Evolutionary conservation across 176 grass and related monocot species (phyloP).

Genomic region (Eremochloa ophiuroides): DNA sequence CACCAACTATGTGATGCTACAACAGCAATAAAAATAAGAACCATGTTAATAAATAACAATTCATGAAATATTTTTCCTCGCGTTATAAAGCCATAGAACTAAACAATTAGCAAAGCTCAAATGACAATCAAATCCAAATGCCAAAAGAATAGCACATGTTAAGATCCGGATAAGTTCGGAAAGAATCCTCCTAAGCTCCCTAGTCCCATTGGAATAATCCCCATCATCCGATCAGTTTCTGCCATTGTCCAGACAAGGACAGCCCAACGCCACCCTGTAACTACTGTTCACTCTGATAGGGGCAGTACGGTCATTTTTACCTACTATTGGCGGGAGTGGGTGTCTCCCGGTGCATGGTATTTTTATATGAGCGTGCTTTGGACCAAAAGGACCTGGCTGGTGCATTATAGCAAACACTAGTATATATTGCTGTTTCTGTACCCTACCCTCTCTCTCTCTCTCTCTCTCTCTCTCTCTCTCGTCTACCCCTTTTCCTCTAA

Average conservation of each 20-base stretch:
- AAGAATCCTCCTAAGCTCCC: constrained; percentile 10
- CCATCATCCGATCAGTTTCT: constrained; percentile 64
- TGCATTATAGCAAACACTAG: constrained; percentile 56
- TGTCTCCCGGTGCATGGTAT: constrained; percentile 35
- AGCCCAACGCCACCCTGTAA: constrained; percentile 49
- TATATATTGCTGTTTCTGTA: constrained; percentile 52
- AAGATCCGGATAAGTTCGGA: constrained; percentile 46
- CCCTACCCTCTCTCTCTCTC: neutral
- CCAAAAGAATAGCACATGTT: neutral
- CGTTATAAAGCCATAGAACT: neutral
- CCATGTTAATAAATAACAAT: neutral
- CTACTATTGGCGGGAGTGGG: constrained; percentile 36
- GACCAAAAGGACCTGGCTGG: constrained; percentile 51
- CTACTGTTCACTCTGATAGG: constrained; percentile 27
- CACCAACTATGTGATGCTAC: neutral
- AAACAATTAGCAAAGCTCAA: constrained; percentile 6
- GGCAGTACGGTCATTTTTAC: constrained; percentile 41
- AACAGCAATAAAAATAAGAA: neutral
- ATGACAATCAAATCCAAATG: neutral
- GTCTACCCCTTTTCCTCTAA: constrained; percentile 23
- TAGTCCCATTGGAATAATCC: constrained; percentile 39
- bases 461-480: constrained; percentile 9
- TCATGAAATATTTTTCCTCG: neutral
- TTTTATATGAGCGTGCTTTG: constrained; percentile 63
- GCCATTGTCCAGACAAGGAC: constrained; percentile 61